phyloP scores from a whole-genome alignment of 1,139 yeast species.

The Blastobotrys capitulatus region DNA sequence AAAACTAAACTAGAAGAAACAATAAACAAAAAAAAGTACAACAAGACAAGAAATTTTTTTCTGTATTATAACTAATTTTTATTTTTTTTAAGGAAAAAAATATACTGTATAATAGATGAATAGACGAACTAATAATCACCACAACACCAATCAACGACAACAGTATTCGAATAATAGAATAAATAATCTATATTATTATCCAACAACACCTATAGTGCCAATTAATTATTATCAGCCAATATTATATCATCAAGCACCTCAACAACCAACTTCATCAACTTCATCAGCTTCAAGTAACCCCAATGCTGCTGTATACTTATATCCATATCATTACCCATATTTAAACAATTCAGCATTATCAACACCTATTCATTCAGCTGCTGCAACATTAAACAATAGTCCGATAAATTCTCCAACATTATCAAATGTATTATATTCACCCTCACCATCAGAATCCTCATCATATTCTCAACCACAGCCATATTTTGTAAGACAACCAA shows the following conservation, averaged over 20 bases:
- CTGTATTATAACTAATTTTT: no score
- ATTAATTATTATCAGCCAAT: background rate
- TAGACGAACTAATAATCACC: background rate
- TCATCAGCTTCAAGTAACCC: background rate
- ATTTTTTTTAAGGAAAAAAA: no score
- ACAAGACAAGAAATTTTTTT: no score
- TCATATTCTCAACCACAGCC: no score
- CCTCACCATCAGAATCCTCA: background rate
- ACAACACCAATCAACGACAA: background rate
- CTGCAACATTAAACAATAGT: background rate
- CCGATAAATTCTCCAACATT: background rate
- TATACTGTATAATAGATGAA: background rate
- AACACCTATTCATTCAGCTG: background rate
- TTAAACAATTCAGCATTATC: background rate
- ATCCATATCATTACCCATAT: constrained; percentile 1
- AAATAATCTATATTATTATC: background rate
- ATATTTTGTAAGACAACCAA: background rate
- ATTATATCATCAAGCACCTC: background rate
- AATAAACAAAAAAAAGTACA: no score
- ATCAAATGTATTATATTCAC: background rate
- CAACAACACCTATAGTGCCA: background rate
- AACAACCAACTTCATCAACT: background rate
- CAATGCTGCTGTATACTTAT: background rate
- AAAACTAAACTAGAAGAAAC: no score
- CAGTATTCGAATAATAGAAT: no score